Evolutionary conservation across 768 basidiomycete genomes (phyloP).

Genomic region (Suillus bovinus): DNA sequence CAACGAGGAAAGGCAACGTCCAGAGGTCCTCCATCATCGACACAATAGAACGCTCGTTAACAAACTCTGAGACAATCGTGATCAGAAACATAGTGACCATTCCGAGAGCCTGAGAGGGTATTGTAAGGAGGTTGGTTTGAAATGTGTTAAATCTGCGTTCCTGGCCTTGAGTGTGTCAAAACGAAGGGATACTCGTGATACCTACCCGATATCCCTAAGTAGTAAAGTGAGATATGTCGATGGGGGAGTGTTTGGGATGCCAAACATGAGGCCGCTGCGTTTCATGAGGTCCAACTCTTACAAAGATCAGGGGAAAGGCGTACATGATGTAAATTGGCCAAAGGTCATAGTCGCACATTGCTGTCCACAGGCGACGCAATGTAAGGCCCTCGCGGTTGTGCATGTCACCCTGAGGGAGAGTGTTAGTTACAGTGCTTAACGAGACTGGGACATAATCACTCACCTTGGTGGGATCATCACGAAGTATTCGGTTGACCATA

Average conservation of each 20-base stretch:
- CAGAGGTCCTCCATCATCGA: conserved; percentile 58
- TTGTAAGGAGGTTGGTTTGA: conserved; percentile 58
- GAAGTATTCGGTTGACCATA: conserved; percentile 57
- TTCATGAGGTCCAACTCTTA: background rate
- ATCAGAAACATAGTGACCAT: conserved; percentile 54
- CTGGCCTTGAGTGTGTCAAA: background rate
- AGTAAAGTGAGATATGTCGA: conserved; percentile 58
- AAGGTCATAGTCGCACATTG: conserved; percentile 60
- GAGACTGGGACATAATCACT: conserved; percentile 19
- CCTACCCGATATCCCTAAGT: conserved; percentile 52
- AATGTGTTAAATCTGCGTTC: conserved; percentile 54
- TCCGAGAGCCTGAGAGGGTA: conserved; percentile 52
- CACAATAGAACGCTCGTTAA: conserved; percentile 55
- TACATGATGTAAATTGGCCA: conserved; percentile 67
- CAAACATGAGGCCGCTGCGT: conserved; percentile 50
- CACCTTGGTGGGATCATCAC: conserved; percentile 64
- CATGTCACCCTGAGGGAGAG: conserved; percentile 52
- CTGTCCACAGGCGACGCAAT: conserved; percentile 48
- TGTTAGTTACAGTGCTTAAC: background rate
- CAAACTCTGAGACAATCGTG: conserved; percentile 49
- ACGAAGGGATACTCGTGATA: background rate
- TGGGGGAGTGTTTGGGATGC: conserved; percentile 50
- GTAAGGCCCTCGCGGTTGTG: conserved; percentile 67
- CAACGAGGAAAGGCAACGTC: conserved; percentile 61
- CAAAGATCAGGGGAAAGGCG: background rate